A percentile compares a stretch with the other conserved stretches of the same genome.
These are phyloP conservation scores for Calcarisporium arbuscula DNA, from an alignment of 2,329 filamentous ascomycete species.

Conservation along the genomic window DNA sequence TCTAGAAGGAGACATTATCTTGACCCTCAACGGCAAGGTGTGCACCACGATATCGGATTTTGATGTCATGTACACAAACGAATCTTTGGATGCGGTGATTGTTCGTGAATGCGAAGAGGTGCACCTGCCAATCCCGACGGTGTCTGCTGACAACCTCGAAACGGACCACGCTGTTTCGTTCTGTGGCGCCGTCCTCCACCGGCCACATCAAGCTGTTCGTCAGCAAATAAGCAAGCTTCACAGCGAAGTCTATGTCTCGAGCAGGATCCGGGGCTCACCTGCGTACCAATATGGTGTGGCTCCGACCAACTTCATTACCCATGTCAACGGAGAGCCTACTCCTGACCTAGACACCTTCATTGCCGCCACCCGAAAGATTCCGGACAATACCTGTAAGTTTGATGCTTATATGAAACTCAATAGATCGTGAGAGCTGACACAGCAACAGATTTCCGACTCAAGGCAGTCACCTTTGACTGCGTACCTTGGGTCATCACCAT, in stretches of 20 bases:
- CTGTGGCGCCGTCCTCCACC: constrained; percentile 88
- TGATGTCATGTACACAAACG: constrained; percentile 92
- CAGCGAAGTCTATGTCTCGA: constrained; percentile 92
- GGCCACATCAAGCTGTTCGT: constrained; percentile 89
- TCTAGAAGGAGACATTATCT: constrained; percentile 84
- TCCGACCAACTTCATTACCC: constrained; percentile 95
- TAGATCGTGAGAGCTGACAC: too few relatives aligned
- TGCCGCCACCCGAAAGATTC: constrained; percentile 74
- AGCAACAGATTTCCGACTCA: constrained; percentile 86
- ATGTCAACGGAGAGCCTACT: constrained; percentile 84
- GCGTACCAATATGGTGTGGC: constrained; percentile 87
- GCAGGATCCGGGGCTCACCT: constrained; percentile 74
- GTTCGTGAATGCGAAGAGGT: constrained; percentile 80
- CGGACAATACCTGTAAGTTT: constrained; percentile 80
- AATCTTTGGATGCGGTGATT: constrained; percentile 75
- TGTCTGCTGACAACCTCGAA: constrained; percentile 83
- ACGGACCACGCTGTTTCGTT: constrained; percentile 89
- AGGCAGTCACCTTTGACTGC: constrained; percentile 97
- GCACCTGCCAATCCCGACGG: constrained; percentile 71
- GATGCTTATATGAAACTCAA: too few relatives aligned
- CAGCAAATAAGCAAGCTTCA: constrained; percentile 97
- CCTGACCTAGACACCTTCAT: constrained; percentile 78
- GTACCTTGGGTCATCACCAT: constrained; percentile 99
- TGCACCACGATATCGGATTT: constrained; percentile 91
- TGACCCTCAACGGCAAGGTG: constrained; percentile 84